These are phyloP conservation scores for Ceratocystis lukuohia DNA, from an alignment of 2,329 filamentous ascomycete species.

Conservation along the genomic window DNA sequence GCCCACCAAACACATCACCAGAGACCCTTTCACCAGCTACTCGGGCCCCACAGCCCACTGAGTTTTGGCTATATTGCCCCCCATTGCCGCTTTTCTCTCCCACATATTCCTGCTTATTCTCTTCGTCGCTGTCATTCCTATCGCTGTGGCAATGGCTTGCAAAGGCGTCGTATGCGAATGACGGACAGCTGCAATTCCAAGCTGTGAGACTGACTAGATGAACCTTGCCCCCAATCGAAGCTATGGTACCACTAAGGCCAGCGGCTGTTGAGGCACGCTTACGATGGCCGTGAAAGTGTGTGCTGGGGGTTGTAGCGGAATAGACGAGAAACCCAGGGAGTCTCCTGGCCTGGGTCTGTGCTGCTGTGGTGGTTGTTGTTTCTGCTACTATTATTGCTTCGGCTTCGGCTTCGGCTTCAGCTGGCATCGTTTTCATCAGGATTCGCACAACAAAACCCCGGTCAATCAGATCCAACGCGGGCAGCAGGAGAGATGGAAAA, in stretches of 20 bases:
- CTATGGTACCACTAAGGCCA: constrained; percentile 17
- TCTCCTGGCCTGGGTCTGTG: neutral
- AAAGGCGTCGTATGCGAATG: constrained; percentile 65
- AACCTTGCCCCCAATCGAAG: neutral
- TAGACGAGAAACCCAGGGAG: neutral
- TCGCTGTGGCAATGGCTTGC: constrained; percentile 21
- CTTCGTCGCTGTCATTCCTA: neutral
- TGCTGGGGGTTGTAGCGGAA: neutral
- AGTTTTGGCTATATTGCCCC: neutral
- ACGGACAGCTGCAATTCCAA: constrained; percentile 86
- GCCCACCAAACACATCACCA: constrained; percentile 35
- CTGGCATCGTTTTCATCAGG: neutral
- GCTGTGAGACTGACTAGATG: constrained; percentile 62
- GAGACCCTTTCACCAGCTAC: neutral
- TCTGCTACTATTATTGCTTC: neutral
- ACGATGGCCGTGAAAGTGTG: neutral
- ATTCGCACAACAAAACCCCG: constrained; percentile 44
- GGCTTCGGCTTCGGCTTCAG: neutral
- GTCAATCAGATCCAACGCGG: constrained; percentile 79
- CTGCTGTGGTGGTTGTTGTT: neutral
- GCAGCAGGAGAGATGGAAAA: constrained; percentile 67
- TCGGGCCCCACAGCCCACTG: neutral
- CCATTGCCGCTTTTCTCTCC: constrained; percentile 22
- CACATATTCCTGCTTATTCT: neutral
- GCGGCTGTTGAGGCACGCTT: neutral